These are phyloP conservation scores for Penicillium sp. DNA, from an alignment of 2,329 filamentous ascomycete species.

Conservation along the genomic window DNA sequence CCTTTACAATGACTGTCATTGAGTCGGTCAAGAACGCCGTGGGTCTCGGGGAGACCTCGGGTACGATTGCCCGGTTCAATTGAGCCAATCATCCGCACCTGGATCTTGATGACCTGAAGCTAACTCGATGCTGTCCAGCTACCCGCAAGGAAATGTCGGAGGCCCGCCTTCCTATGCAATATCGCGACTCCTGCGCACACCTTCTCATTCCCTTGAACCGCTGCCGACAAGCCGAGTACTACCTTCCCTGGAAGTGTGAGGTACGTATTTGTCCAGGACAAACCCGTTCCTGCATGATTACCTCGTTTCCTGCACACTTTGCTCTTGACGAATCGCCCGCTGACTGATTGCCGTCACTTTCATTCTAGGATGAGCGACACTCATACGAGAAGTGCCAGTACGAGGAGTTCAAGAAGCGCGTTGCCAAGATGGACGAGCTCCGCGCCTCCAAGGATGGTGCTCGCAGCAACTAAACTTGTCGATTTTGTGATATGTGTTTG, in stretches of 20 bases:
- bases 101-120: constrained; percentile 17
- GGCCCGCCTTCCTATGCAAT: constrained; percentile 82
- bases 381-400: constrained; percentile 99
- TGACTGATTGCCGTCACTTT: neutral
- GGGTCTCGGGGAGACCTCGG: constrained; percentile 47
- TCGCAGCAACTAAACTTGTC: constrained; percentile 72
- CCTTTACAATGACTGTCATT: constrained; percentile 49
- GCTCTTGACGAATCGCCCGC: constrained; percentile 11
- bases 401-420: constrained; percentile 96
- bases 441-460: constrained; percentile 80
- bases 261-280: constrained; percentile 57
- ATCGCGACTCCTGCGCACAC: constrained; percentile 94
- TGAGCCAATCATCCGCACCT: constrained; percentile 20
- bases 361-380: constrained; percentile 82
- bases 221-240: constrained; percentile 89
- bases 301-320: neutral
- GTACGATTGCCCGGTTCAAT: constrained; percentile 39
- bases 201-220: constrained; percentile 94
- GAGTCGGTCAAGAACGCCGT: constrained; percentile 55
- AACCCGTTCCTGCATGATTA: neutral
- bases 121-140: constrained; percentile 29
- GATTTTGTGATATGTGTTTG: constrained; percentile 26
- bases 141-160: constrained; percentile 87
- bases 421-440: constrained; percentile 98
- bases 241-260: constrained; percentile 96